Evolutionary conservation across 441 rosid species (phyloP).

Genomic region (Theobroma grandiflorum): DNA sequence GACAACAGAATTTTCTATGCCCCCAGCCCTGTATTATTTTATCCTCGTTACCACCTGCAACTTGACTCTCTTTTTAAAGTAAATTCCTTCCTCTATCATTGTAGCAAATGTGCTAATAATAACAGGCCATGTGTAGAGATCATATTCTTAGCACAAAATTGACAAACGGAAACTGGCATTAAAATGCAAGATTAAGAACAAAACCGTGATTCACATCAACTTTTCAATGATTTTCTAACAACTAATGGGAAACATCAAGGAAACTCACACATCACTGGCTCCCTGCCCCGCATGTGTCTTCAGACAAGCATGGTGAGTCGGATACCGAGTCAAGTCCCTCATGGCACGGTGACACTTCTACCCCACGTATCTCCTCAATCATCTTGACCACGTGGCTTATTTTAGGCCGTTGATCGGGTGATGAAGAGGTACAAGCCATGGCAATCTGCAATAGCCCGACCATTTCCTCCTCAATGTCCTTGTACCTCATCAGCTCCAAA

Average conservation of each 20-base stretch:
- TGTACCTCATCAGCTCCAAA: slow-evolving; percentile 77
- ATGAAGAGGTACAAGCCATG: slow-evolving; percentile 56
- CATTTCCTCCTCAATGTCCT: slow-evolving; percentile 82
- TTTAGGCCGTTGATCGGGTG: slow-evolving; percentile 66
- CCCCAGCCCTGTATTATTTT: background rate
- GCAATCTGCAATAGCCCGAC: slow-evolving; percentile 73
- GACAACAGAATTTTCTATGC: background rate
- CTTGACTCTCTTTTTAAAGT: background rate
- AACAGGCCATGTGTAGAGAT: background rate
- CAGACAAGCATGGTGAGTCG: slow-evolving; percentile 83
- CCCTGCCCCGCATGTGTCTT: slow-evolving; percentile 65
- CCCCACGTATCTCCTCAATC: slow-evolving; percentile 74
- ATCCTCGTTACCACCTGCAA: background rate
- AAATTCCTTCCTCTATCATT: no score
- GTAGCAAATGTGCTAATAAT: no score
- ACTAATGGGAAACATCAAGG: background rate
- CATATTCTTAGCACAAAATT: background rate
- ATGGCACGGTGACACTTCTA: slow-evolving; percentile 71
- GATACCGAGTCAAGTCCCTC: slow-evolving; percentile 65
- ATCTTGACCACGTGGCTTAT: slow-evolving; percentile 59
- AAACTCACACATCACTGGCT: slow-evolving; percentile 51
- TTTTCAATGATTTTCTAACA: background rate
- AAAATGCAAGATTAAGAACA: background rate
- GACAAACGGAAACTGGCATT: background rate
- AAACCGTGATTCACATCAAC: slow-evolving; percentile 5